Percentiles rank a stretch among this genome's conserved stretches.
These are phyloP conservation scores for Sphaceloma murrayae DNA, from an alignment of 2,329 filamentous ascomycete species.

Conservation along the genomic window DNA sequence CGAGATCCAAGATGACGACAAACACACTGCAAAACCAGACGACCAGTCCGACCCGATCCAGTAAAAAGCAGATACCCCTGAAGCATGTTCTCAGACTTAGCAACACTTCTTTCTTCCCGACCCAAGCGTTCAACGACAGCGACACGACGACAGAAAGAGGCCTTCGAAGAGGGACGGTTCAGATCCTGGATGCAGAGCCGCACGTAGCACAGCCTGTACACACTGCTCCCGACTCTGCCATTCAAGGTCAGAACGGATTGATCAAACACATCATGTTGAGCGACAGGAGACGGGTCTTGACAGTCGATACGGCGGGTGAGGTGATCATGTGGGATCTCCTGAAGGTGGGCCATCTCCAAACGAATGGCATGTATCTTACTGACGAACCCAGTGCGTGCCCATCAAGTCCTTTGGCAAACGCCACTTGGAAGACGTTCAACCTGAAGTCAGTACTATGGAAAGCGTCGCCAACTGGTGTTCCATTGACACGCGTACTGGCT, in stretches of 20 bases:
- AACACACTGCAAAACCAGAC: slow-evolving; percentile 22
- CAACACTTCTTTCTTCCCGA: slow-evolving; percentile 69
- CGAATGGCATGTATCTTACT: not conserved
- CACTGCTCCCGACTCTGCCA: slow-evolving; percentile 43
- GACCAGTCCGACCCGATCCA: slow-evolving; percentile 27
- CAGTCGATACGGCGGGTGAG: slow-evolving; percentile 88
- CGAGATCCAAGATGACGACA: slow-evolving; percentile 34
- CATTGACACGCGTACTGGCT: slow-evolving; percentile 85
- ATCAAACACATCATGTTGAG: slow-evolving; percentile 90
- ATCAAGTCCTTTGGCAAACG: slow-evolving; percentile 89
- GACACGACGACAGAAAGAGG: slow-evolving; percentile 10
- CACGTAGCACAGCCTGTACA: slow-evolving; percentile 32
- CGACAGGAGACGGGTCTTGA: slow-evolving; percentile 79
- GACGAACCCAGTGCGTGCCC: slow-evolving; percentile 57
- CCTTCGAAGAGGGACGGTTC: slow-evolving; percentile 10
- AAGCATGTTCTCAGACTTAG: slow-evolving; percentile 74
- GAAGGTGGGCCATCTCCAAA: slow-evolving; percentile 45
- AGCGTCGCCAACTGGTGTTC: slow-evolving; percentile 94
- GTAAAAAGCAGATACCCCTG: slow-evolving; percentile 60
- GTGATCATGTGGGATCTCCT: slow-evolving; percentile 92
- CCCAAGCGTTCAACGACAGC: slow-evolving; percentile 46
- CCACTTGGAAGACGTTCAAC: slow-evolving; percentile 84
- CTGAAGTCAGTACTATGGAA: slow-evolving; percentile 75
- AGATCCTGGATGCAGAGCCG: slow-evolving; percentile 23
- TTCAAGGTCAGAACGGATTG: slow-evolving; percentile 89